phyloP scores from a whole-genome alignment of 169 alveolate genomes.

The Fabrea salina region DNA sequence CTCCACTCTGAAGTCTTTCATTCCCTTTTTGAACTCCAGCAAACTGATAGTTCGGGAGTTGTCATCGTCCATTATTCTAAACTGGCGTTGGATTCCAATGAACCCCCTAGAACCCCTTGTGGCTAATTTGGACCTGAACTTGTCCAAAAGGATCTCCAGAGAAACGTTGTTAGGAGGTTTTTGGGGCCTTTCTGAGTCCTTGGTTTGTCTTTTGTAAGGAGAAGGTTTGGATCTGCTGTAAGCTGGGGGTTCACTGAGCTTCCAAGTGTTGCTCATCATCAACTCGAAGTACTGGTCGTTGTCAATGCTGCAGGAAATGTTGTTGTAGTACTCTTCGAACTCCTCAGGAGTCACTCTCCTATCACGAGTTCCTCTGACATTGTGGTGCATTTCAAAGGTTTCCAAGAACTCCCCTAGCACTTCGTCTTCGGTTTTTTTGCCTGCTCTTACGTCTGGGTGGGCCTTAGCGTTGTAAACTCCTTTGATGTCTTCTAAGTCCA shows the following conservation, averaged over 20 bases:
- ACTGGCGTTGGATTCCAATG: conserved; percentile 51
- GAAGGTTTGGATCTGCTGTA: conserved; percentile 16
- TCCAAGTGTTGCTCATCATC: conserved; percentile 74
- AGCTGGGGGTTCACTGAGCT: conserved; percentile 35
- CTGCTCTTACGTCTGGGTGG: conserved; percentile 77
- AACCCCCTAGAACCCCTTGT: conserved; percentile 73
- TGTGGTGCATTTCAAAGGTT: conserved; percentile 67
- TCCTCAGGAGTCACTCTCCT: conserved; percentile 69
- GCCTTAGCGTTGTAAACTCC: conserved; percentile 51
- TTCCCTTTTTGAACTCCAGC: conserved; percentile 47
- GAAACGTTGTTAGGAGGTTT: neutral
- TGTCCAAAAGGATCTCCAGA: conserved; percentile 12
- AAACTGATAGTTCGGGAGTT: conserved; percentile 35
- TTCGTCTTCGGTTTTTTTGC: conserved; percentile 73
- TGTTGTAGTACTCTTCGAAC: conserved; percentile 72
- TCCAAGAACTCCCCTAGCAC: conserved; percentile 66
- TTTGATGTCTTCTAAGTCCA: conserved; percentile 60
- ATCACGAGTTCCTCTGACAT: conserved; percentile 51
- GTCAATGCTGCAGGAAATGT: conserved; percentile 72
- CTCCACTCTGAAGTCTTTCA: conserved; percentile 45
- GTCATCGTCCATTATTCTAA: conserved; percentile 63
- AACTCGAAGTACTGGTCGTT: conserved; percentile 75
- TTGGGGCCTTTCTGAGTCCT: neutral
- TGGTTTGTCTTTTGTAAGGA: neutral
- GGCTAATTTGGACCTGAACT: conserved; percentile 45